Evolutionary conservation across 2,329 filamentous ascomycete species (phyloP), one percentile per base, ranked within the genome.

Genomic region (Pestalotiopsis sp.): DNA sequence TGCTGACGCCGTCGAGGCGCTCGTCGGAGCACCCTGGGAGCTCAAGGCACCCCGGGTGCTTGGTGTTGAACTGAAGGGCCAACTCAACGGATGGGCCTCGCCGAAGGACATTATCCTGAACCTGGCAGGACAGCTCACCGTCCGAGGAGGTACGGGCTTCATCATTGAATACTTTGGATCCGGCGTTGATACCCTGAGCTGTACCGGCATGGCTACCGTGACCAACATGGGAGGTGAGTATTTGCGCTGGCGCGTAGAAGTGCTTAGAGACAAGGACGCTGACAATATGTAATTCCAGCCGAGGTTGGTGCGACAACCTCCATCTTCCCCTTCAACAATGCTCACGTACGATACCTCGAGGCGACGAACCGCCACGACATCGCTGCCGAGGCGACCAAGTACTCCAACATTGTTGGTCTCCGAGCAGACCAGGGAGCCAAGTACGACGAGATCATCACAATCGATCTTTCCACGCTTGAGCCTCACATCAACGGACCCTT

Each of bases 401-500:
- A 86, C 76, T 82, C 83, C 10, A 81, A 82, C 52, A 78, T 79
- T 57, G 79, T 81, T 84, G 86, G 91, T 17, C 88, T 99, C 71
- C 85, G 85, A 69, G 92, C 96, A 44, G 96, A 99, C 76, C 83
- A 89, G 57, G 91, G 88, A 70, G 94, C 93, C 69, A 86, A 94
- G 75, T 99, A 98, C 80, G 96, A 99, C 80, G 88, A 97, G 80
- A 81, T 97, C 64, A 92, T 99, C 75, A 92, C 91, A 67, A 97
- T 99, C 78, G 88, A 99, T 82, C 88, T 99, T 44, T 95, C 93
- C 3, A 89, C 89, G 70, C 89, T 98, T 24, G 96, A 99, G 81
- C 96, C 96, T 17, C 93, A 98, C 79, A 94, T 99, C 82, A 99
- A 98, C 81, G 96, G 96, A 1, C 96, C 96, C 52, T 97, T 97